A percentile compares a stretch with the other conserved stretches of the same genome.
phyloP scores from a whole-genome alignment of 2,329 filamentous ascomycete genomes.

The Hortaea werneckii region DNA sequence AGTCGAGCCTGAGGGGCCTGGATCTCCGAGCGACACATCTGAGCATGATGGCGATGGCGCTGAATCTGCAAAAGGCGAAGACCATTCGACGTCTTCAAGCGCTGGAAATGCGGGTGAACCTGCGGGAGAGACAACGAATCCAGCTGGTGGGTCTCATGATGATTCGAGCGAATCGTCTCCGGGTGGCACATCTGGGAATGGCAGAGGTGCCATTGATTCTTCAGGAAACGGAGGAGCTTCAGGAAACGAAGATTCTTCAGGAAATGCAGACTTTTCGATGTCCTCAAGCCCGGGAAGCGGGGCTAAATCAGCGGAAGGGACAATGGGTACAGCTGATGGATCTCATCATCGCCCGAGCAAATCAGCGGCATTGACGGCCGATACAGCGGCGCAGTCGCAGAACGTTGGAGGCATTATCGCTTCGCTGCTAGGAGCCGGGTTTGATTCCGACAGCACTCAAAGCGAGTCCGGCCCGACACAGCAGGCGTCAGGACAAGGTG shows the following conservation, averaged over 20 bases:
- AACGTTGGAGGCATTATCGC: not conserved
- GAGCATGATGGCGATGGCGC: not conserved
- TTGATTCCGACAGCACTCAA: not conserved
- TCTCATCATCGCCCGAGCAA: not conserved
- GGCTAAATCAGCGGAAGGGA: too few relatives aligned
- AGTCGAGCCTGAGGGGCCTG: not conserved
- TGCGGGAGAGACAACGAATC: too few relatives aligned
- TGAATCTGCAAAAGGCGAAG: not conserved
- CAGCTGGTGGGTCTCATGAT: too few relatives aligned
- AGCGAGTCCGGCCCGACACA: not conserved
- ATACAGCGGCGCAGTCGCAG: not conserved
- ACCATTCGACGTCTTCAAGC: not conserved
- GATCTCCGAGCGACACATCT: not conserved
- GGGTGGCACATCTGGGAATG: too few relatives aligned
- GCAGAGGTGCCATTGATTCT: too few relatives aligned
- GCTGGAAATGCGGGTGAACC: not conserved
- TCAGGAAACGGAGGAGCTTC: not conserved
- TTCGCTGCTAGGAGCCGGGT: not conserved
- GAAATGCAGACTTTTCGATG: not conserved
- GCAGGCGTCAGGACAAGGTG: not conserved
- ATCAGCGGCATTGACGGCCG: not conserved
- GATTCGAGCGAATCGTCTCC: too few relatives aligned
- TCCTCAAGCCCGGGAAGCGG: not conserved
- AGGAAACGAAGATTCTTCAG: not conserved
- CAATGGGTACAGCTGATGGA: too few relatives aligned